Evolutionary conservation across 2,329 filamentous ascomycete genomes (phyloP).

Genomic region (Neopestalotiopsis clavispora): DNA sequence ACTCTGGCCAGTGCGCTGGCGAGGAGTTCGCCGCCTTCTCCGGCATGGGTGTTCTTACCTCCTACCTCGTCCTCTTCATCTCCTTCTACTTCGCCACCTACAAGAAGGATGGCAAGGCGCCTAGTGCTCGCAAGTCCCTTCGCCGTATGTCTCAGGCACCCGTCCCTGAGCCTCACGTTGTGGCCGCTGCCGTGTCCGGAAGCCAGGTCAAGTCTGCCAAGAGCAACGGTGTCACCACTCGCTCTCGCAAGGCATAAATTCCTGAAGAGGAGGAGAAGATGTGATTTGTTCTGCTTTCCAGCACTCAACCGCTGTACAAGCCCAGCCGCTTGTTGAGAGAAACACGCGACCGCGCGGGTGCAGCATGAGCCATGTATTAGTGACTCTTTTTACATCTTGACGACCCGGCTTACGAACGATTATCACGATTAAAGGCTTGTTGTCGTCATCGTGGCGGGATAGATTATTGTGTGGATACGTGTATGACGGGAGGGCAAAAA

Average conservation of each 20-base stretch:
- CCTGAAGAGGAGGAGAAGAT: slow-evolving; percentile 14
- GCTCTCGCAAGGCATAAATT: slow-evolving; percentile 72
- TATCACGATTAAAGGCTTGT: slow-evolving; percentile 17
- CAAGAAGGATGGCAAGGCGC: slow-evolving; percentile 80
- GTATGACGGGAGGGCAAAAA: background rate
- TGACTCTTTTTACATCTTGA: slow-evolving; percentile 31
- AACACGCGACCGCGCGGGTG: background rate
- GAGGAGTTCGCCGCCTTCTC: slow-evolving; percentile 96
- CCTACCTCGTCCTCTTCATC: slow-evolving; percentile 97
- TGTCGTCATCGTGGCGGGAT: slow-evolving; percentile 7
- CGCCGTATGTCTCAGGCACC: slow-evolving; percentile 69
- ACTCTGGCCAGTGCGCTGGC: slow-evolving; percentile 83
- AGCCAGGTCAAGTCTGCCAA: slow-evolving; percentile 58
- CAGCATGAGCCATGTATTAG: slow-evolving; percentile 32
- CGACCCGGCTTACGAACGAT: slow-evolving; percentile 24
- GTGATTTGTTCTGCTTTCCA: slow-evolving; percentile 13
- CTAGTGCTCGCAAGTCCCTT: slow-evolving; percentile 79
- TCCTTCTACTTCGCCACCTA: slow-evolving; percentile 98
- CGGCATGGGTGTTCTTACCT: slow-evolving; percentile 89
- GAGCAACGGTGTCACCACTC: slow-evolving; percentile 64
- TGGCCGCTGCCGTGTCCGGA: slow-evolving; percentile 63
- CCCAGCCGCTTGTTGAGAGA: background rate
- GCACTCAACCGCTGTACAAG: background rate
- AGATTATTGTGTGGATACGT: slow-evolving; percentile 16
- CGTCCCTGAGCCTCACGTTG: slow-evolving; percentile 81